Percentiles rank a stretch among this genome's conserved stretches.
These are phyloP conservation scores for Cunninghamia lanceolata DNA, from an alignment of 75 land plant species.

Conservation along the genomic window DNA sequence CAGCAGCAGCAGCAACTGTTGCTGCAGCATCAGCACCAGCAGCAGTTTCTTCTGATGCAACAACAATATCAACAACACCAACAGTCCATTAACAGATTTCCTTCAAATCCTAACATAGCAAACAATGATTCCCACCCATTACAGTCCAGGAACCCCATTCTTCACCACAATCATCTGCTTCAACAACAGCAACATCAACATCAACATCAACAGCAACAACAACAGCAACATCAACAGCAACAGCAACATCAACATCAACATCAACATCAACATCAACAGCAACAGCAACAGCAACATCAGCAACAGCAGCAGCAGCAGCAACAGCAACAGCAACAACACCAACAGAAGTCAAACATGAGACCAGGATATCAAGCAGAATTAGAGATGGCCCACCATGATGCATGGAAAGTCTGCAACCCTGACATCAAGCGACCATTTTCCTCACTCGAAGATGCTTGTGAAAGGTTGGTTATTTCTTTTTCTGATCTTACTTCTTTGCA, in stretches of 20 bases:
- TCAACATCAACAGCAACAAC: conserved; percentile 24
- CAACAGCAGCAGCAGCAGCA: conserved; percentile 24
- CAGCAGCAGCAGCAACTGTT: conserved; percentile 32
- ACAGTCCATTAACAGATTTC: conserved; percentile 49
- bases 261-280: conserved; percentile 16
- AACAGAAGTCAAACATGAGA: not conserved
- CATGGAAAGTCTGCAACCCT: conserved; percentile 84
- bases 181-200: conserved; percentile 17
- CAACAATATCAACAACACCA: conserved; percentile 38
- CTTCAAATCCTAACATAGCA: conserved; percentile 53
- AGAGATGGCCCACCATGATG: conserved; percentile 93
- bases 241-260: conserved; percentile 24
- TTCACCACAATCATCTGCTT: conserved; percentile 14
- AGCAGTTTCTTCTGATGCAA: conserved; percentile 27
- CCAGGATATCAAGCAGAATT: conserved; percentile 52
- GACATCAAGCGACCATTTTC: conserved; percentile 83
- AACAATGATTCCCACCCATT: conserved; percentile 45
- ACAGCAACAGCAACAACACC: conserved; percentile 13
- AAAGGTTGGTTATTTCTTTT: conserved; percentile 46
- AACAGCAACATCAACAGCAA: conserved; percentile 17
- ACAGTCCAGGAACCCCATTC: conserved; percentile 20
- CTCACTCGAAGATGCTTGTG: conserved; percentile 92
- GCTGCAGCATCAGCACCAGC: conserved; percentile 13
- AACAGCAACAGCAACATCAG: conserved; percentile 8
- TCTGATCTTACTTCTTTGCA: not conserved